A percentile compares a stretch with the other conserved stretches of the same genome.
Conservation (phyloP, 371 early-diverging fungal species). For the Saksenaea oblongispora region DNA sequence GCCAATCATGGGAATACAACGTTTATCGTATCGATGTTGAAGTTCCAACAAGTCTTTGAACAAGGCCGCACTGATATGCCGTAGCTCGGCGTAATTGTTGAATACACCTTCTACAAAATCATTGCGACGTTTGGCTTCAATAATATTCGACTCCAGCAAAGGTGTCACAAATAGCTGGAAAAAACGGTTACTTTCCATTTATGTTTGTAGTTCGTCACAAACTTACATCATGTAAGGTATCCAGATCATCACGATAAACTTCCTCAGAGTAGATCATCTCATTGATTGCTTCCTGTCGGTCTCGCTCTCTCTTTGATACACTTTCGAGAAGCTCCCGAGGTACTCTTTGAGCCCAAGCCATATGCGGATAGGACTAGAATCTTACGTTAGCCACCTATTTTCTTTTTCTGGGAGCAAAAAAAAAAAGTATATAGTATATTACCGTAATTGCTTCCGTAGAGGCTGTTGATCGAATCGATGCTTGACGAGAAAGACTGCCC, state of each 20-base stretch:
- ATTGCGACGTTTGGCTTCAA: slow-evolving; percentile 57
- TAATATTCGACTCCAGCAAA: slow-evolving; percentile 26
- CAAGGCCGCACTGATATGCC: slow-evolving; percentile 73
- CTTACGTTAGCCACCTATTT: neutral
- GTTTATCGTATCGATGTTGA: slow-evolving; percentile 61
- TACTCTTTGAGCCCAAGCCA: slow-evolving; percentile 70
- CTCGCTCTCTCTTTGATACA: slow-evolving; percentile 75
- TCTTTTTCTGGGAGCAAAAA: neutral
- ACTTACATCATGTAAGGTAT: slow-evolving; percentile 28
- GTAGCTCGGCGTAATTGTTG: slow-evolving; percentile 76
- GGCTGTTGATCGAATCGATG: slow-evolving; percentile 18
- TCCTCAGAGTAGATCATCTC: slow-evolving; percentile 91
- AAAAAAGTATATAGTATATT: neutral
- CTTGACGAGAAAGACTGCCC: slow-evolving; percentile 12
- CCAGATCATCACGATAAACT: slow-evolving; percentile 80
- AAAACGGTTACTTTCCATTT: neutral
- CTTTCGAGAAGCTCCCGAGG: slow-evolving; percentile 71
- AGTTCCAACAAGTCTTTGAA: slow-evolving; percentile 65
- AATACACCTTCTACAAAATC: slow-evolving; percentile 81
- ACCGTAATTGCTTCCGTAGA: slow-evolving; percentile 20
- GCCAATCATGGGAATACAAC: slow-evolving; percentile 80
- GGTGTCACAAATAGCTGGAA: slow-evolving; percentile 36
- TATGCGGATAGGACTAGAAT: slow-evolving; percentile 27
- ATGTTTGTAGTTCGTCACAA: neutral
- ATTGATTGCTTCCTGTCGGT: slow-evolving; percentile 92